phyloP scores from a whole-genome alignment of 208 protist genomes.

The Naegleria fowleri region DNA sequence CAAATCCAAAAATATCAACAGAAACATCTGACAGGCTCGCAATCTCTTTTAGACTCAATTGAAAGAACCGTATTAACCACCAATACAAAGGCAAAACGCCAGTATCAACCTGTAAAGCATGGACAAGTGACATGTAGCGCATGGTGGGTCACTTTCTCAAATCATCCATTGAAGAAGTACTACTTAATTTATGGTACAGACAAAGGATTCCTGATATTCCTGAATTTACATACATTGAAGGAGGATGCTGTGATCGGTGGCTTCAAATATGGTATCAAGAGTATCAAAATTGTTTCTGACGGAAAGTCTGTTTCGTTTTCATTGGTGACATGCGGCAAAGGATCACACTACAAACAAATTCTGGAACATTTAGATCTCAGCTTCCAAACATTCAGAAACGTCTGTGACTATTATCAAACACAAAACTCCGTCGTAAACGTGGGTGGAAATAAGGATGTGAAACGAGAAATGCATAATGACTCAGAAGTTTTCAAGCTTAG shows the following conservation, averaged over 20 bases:
- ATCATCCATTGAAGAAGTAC: background rate
- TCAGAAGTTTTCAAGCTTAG: background rate
- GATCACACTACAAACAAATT: background rate
- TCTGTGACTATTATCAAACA: background rate
- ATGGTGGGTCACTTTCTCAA: background rate
- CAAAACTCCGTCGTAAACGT: background rate
- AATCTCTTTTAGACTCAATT: background rate
- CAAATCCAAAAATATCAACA: background rate
- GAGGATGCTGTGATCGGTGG: background rate
- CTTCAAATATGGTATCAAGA: background rate
- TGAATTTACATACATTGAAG: background rate
- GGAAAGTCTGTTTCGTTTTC: background rate
- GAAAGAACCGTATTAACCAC: background rate
- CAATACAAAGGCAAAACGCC: background rate
- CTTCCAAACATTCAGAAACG: background rate
- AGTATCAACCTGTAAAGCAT: background rate
- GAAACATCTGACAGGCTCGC: background rate
- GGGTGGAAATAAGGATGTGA: background rate
- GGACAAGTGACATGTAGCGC: background rate
- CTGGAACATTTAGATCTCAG: background rate
- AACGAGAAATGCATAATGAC: background rate
- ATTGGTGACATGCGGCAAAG: background rate
- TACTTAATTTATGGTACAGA: slow-evolving; percentile 1
- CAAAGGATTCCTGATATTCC: background rate
- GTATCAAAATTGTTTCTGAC: background rate